phyloP scores from a whole-genome alignment of 1,284 basidiomycete genomes.

The Lentinula novae-zelandiae region DNA sequence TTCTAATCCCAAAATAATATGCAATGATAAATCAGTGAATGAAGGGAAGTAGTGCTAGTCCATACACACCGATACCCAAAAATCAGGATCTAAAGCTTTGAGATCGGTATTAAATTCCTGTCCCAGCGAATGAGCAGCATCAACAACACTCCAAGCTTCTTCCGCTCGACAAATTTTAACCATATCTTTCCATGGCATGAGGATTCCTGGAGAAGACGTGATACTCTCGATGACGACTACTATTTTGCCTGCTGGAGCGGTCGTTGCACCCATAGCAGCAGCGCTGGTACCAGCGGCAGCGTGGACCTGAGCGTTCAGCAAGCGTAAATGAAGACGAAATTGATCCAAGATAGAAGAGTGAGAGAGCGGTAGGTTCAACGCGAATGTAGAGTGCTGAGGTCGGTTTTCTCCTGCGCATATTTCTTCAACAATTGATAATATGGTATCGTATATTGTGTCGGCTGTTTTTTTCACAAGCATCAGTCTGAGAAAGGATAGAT shows the following conservation, averaged over 20 bases:
- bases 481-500: neutral
- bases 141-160: constrained; percentile 70
- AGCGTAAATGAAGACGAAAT: constrained; percentile 59
- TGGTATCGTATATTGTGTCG: neutral
- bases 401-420: constrained; percentile 57
- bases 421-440: constrained; percentile 29
- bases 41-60: no score
- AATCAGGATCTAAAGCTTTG: constrained; percentile 62
- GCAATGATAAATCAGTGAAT: no score
- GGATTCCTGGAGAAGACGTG: constrained; percentile 64
- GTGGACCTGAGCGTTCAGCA: constrained; percentile 57
- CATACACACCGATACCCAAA: constrained; percentile 51
- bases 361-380: constrained; percentile 57
- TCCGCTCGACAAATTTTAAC: constrained; percentile 65
- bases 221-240: constrained; percentile 79
- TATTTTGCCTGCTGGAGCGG: constrained; percentile 33
- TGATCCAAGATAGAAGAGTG: constrained; percentile 47
- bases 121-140: constrained; percentile 85
- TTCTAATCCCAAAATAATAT: constrained; percentile 38
- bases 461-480: neutral
- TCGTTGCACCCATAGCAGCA: neutral
- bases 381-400: constrained; percentile 51
- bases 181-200: constrained; percentile 80
- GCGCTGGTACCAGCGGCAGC: constrained; percentile 9
- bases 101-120: constrained; percentile 56